phyloP scores from a whole-genome alignment of 768 basidiomycete species.

The Symmetrospora coprosmae region DNA sequence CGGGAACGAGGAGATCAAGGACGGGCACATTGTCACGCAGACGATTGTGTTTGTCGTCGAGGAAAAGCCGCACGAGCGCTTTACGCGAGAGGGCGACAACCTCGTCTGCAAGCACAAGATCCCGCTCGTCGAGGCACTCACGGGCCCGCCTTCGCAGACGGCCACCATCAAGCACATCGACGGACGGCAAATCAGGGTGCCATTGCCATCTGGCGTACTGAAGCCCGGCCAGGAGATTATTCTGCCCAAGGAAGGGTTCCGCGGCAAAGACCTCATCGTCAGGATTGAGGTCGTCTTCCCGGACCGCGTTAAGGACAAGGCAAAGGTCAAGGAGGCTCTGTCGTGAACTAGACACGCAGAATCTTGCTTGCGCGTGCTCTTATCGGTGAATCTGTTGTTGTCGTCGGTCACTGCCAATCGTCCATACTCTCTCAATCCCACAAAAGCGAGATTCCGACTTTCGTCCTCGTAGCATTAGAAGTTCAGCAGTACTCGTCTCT shows the following conservation, averaged over 20 bases:
- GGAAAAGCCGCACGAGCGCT: conserved; percentile 71
- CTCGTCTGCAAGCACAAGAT: conserved; percentile 50
- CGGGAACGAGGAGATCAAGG: conserved; percentile 56
- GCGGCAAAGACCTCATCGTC: conserved; percentile 71
- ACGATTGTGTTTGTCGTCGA: conserved; percentile 96
- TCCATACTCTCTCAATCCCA: too few relatives aligned
- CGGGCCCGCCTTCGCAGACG: conserved; percentile 43
- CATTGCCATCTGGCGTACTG: conserved; percentile 53
- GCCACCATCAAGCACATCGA: conserved; percentile 58
- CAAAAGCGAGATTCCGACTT: too few relatives aligned
- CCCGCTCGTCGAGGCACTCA: conserved; percentile 68
- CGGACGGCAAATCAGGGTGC: conserved; percentile 58
- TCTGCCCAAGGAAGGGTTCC: conserved; percentile 73
- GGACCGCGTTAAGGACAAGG: conserved; percentile 39
- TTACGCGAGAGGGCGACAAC: conserved; percentile 68
- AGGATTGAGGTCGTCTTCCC: conserved; percentile 74
- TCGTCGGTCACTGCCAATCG: too few relatives aligned
- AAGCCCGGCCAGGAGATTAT: conserved; percentile 63
- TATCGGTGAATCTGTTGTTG: too few relatives aligned
- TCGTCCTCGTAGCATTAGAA: too few relatives aligned
- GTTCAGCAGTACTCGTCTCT: too few relatives aligned
- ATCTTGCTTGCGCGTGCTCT: too few relatives aligned
- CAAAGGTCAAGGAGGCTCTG: too few relatives aligned
- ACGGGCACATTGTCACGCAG: conserved; percentile 47
- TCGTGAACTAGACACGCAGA: too few relatives aligned